Conservation (phyloP, 73 alveolate genomes). For the Halteria grandinella region DNA sequence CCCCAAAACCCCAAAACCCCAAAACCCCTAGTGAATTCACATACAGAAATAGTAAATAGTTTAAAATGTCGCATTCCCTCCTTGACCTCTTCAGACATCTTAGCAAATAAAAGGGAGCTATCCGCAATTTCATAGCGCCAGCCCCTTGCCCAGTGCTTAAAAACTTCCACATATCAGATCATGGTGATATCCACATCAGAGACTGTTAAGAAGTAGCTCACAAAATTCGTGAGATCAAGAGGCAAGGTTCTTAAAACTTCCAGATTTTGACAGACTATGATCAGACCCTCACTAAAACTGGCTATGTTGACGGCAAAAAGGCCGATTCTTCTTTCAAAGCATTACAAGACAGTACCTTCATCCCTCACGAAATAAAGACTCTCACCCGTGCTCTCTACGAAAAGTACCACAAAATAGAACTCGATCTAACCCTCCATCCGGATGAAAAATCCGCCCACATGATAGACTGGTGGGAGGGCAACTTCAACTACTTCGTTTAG, state of each 20-base stretch:
- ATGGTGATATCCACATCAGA: too few relatives aligned
- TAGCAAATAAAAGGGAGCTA: too few relatives aligned
- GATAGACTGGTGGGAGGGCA: slow-evolving; percentile 48
- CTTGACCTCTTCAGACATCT: too few relatives aligned
- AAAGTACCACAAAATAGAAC: background rate
- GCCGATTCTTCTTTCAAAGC: slow-evolving; percentile 41
- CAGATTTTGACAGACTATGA: slow-evolving; percentile 42
- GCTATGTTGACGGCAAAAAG: slow-evolving; percentile 18
- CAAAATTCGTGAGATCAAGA: too few relatives aligned
- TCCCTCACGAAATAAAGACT: background rate
- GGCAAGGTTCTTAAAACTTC: slow-evolving; percentile 7
- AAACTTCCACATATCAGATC: too few relatives aligned
- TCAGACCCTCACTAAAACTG: background rate
- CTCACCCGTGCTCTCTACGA: background rate
- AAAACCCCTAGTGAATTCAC: too few relatives aligned
- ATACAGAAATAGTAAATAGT: too few relatives aligned
- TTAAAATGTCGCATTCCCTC: too few relatives aligned
- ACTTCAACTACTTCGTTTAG: background rate
- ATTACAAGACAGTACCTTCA: slow-evolving; percentile 6
- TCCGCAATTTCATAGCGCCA: too few relatives aligned
- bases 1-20: too few relatives aligned
- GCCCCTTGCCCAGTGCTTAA: too few relatives aligned
- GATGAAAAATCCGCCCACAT: slow-evolving; percentile 6
- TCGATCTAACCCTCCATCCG: background rate
- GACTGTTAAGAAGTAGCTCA: too few relatives aligned